Conservation (phyloP, 2,329 filamentous ascomycete species). For the Fusarium tjaetaba region DNA sequence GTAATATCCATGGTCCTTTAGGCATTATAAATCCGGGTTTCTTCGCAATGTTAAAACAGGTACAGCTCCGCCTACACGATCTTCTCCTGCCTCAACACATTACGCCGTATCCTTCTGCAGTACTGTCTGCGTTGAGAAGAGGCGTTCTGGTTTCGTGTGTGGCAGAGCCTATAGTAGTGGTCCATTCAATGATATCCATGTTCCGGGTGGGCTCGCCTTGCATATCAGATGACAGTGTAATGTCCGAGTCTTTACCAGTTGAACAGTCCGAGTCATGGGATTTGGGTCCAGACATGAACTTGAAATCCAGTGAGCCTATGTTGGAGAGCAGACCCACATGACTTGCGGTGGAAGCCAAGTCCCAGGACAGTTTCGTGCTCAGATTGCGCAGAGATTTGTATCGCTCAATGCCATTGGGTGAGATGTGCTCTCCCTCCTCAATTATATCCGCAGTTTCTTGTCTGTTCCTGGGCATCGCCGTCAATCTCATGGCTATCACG, state of each 20-base stretch:
- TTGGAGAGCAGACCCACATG: conserved; percentile 2
- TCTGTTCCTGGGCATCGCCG: neutral
- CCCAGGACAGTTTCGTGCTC: conserved; percentile 5
- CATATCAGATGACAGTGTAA: conserved; percentile 14
- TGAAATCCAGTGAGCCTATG: conserved; percentile 11
- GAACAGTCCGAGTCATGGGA: conserved; percentile 8
- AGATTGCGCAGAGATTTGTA: neutral
- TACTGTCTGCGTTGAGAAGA: neutral
- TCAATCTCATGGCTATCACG: conserved; percentile 13
- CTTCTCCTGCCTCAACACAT: neutral
- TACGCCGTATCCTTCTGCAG: neutral
- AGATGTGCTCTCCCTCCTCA: conserved; percentile 7
- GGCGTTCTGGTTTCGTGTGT: neutral
- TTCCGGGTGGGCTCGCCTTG: conserved; percentile 1
- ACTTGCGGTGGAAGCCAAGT: conserved; percentile 3
- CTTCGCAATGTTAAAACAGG: neutral
- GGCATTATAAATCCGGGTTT: neutral
- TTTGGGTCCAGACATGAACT: conserved; percentile 23
- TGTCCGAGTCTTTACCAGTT: conserved; percentile 9
- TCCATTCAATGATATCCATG: conserved; percentile 24
- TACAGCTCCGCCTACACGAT: neutral
- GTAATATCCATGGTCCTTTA: conserved; percentile 1
- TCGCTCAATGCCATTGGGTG: neutral
- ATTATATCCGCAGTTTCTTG: neutral
- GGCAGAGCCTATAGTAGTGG: neutral